Evolutionary conservation across 2,329 filamentous ascomycete genomes (phyloP), one percentile per base, ranked within the genome.

Genomic region (Tolypocladium endophyticum): DNA sequence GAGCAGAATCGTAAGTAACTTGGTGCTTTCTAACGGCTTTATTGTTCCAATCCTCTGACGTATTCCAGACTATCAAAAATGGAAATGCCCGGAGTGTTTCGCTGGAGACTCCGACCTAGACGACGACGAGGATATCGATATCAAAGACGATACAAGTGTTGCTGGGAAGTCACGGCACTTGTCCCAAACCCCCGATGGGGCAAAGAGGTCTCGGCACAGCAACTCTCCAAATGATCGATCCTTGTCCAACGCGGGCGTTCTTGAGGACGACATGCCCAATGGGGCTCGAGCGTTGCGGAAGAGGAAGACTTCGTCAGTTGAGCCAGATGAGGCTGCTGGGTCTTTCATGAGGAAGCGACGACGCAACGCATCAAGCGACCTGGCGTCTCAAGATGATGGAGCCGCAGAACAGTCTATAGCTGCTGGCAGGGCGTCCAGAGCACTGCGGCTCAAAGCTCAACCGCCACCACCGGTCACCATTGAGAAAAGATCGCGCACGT

Each of bases 251-350:
- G 86, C 86, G 59, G 76, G 89, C 14, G 86, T 89, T 43, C 78
- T 89, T 58, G 84, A 88, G 58, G 87, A 88, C 62, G 88, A 91
- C 67, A 81, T 87, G 9, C 79, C 88, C 76, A 88, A 93, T 72
- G 89, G 87, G 54, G 87, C 90, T 11, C 87, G 91, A 58, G 83
- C 89, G 38, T 76, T 96, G 61, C 83, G 92, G 61, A 96, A 96
- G 74, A 85, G 92, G 58, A 96, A 93, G 72, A 87, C 90, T 23
- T 91, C 90, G 1, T 88, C 89, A 3, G 78, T 82, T 16, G 86
- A 87, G 56, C 77, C 75, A 63, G 78, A 90, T 63, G 80, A 88
- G 64, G 76, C 77, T 20, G 73, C 76, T 20, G 73, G 78, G 60
- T 76, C 78, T 0, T 69, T 80, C 0, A 69, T 80, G 41, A 80